A percentile compares a stretch with the other conserved stretches of the same genome.
phyloP scores from a whole-genome alignment of 768 basidiomycete genomes.

The Pisolithus microcarpus region DNA sequence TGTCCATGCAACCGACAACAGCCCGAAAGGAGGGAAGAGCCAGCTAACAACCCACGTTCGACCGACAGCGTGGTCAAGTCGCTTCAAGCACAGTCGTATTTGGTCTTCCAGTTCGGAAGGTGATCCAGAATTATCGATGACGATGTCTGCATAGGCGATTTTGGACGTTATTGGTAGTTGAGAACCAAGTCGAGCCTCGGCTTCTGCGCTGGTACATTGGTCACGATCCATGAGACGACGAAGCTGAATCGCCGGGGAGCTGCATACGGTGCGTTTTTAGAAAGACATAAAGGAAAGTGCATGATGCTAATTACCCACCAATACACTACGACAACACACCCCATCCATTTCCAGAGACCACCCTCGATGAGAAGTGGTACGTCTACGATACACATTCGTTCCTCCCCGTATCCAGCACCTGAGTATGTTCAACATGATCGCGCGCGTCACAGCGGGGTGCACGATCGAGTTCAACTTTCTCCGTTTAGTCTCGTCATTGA shows the following conservation, averaged over 20 bases:
- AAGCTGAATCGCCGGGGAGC: slow-evolving; percentile 78
- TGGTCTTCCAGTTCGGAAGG: slow-evolving; percentile 55
- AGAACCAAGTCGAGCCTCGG: slow-evolving; percentile 64
- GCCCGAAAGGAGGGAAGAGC: slow-evolving; percentile 48
- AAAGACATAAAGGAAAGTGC: not conserved
- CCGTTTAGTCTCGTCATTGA: slow-evolving; percentile 67
- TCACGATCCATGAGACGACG: slow-evolving; percentile 78
- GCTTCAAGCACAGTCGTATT: slow-evolving; percentile 33
- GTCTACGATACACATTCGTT: slow-evolving; percentile 78
- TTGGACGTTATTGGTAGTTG: slow-evolving; percentile 80
- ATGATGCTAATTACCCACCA: slow-evolving; percentile 50
- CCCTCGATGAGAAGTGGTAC: slow-evolving; percentile 91
- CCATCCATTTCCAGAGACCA: slow-evolving; percentile 77
- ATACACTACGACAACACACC: slow-evolving; percentile 80
- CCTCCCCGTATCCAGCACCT: slow-evolving; percentile 69
- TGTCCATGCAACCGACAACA: slow-evolving; percentile 40
- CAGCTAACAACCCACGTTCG: slow-evolving; percentile 58
- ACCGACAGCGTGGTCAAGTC: slow-evolving; percentile 40
- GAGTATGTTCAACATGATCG: slow-evolving; percentile 66
- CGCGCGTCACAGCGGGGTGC: slow-evolving; percentile 82
- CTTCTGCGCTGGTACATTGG: slow-evolving; percentile 55
- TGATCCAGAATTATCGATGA: slow-evolving; percentile 86
- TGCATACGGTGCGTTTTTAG: slow-evolving; percentile 20
- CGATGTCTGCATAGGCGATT: slow-evolving; percentile 73
- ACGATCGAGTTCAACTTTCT: slow-evolving; percentile 75